Evolutionary conservation across 108 stramenopile species (phyloP).

Genomic region (Cyclotella choctawhatcheeana): DNA sequence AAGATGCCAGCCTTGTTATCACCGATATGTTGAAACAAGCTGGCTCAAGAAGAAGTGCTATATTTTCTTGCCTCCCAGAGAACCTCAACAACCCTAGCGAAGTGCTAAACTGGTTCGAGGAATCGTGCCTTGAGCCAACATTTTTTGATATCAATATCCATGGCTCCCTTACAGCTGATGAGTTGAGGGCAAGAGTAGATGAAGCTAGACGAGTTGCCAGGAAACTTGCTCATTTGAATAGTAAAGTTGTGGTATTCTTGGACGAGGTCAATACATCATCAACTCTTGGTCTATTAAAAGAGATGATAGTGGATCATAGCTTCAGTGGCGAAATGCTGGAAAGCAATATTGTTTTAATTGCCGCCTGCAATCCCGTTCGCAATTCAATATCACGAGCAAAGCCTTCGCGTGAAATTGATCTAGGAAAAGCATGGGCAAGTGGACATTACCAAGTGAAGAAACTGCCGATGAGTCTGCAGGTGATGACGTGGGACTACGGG

Average conservation of each 20-base stretch:
- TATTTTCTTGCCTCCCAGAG: constrained; percentile 10
- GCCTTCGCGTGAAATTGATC: constrained; percentile 25
- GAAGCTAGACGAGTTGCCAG: constrained; percentile 25
- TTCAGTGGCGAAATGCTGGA: constrained; percentile 19
- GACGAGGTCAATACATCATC: constrained; percentile 42
- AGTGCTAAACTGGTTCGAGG: constrained; percentile 20
- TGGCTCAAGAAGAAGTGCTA: constrained; percentile 2
- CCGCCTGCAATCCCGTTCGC: constrained; percentile 42
- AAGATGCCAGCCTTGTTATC: neutral
- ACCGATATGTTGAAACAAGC: constrained; percentile 5
- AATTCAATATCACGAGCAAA: constrained; percentile 2
- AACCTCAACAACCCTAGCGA: neutral
- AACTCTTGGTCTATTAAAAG: constrained; percentile 33
- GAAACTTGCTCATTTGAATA: constrained; percentile 6
- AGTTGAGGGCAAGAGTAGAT: constrained; percentile 9
- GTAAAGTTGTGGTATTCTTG: constrained; percentile 25
- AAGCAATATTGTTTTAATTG: constrained; percentile 30
- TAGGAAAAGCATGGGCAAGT: constrained; percentile 34
- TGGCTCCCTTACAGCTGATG: constrained; percentile 26
- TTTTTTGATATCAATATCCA: constrained; percentile 44
- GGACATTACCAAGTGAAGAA: constrained; percentile 40
- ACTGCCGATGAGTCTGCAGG: constrained; percentile 16
- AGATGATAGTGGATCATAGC: constrained; percentile 32
- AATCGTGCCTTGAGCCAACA: constrained; percentile 28
- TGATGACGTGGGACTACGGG: constrained; percentile 31